Evolutionary conservation across 73 alveolate genomes (phyloP), one percentile per base, ranked within the genome.

Genomic region (Paramecium pentaurelia): DNA sequence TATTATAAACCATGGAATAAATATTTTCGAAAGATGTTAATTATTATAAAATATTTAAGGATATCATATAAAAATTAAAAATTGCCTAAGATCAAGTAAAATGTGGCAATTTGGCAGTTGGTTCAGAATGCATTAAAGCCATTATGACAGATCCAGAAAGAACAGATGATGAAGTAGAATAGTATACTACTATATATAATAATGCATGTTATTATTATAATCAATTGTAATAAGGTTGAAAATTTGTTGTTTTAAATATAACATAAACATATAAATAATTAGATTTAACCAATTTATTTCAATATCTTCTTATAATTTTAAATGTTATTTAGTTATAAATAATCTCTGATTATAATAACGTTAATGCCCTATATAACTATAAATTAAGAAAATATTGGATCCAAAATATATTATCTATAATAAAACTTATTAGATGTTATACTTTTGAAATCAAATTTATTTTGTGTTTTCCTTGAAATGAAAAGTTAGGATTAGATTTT

Each of bases 21-120:
- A 64, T 64, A 64, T 64, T 64, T 64, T 34, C 84, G 20, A 64
- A 64, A 64, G 84, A 64, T 30, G 84, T 64, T 28, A 64, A 34
- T 64, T 30, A 30, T 30, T 30, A 64, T 64, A 64, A 64, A 34
- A 64, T 64, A 30, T 30, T 64, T 30, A 30, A 64, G 84, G 84
- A 64, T 64, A 64, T 64, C 40, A 64, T 64, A 64, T 64, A 64
- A 64, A 64, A 64, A 64, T 64, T 64, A 64, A 64, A 64, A 34
- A 64, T 64, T 30, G 84, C 84, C 0, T 64, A 64, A 64, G 84
- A 64, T 64, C 25, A 64, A 20, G 84, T 64, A 22, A 64, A 64
- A 34, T 28, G 51, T 27, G 84, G 84, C 6, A 64, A 64, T 64
- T 28, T 64, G 84, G 28, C 84, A 2, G 40, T 30, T 64, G 84